These are phyloP conservation scores for Anisodus tanguticus DNA, from an alignment of 257 asterid genomes.

Conservation along the genomic window DNA sequence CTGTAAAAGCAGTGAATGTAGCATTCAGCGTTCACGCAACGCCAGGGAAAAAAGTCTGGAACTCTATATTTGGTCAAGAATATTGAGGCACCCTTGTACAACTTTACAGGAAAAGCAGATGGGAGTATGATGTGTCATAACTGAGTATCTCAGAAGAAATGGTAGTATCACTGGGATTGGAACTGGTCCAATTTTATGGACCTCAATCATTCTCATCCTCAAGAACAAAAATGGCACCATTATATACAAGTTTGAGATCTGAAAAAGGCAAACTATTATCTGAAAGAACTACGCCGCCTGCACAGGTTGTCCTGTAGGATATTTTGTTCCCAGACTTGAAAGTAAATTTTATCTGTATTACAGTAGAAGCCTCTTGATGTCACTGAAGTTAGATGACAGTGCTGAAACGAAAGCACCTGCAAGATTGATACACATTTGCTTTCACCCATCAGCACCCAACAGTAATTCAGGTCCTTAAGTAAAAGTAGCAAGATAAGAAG, in stretches of 20 bases:
- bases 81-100: slow-evolving; percentile 24
- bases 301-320: slow-evolving; percentile 22
- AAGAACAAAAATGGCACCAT: slow-evolving; percentile 26
- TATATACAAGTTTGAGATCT: slow-evolving; percentile 15
- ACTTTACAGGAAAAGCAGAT: slow-evolving; percentile 24
- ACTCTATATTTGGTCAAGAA: slow-evolving; percentile 25
- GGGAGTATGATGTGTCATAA: background rate
- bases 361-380: slow-evolving; percentile 76
- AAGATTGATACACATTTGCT: slow-evolving; percentile 27
- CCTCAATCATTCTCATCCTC: slow-evolving; percentile 22
- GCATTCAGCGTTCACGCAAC: background rate
- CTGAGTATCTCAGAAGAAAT: background rate
- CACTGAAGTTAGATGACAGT: slow-evolving; percentile 73
- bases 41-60: background rate
- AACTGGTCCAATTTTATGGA: slow-evolving; percentile 26
- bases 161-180: background rate
- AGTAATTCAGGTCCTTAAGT: background rate
- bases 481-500: background rate
- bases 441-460: slow-evolving; percentile 8
- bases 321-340: slow-evolving; percentile 14
- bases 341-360: slow-evolving; percentile 38
- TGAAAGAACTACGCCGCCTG: slow-evolving; percentile 20
- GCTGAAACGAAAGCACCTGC: slow-evolving; percentile 75
- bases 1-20: background rate
- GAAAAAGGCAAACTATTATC: slow-evolving; percentile 6